Evolutionary conservation across 2,329 filamentous ascomycete species (phyloP), one percentile per base, ranked within the genome.

Genomic region (Aspergillus aculeatinus): DNA sequence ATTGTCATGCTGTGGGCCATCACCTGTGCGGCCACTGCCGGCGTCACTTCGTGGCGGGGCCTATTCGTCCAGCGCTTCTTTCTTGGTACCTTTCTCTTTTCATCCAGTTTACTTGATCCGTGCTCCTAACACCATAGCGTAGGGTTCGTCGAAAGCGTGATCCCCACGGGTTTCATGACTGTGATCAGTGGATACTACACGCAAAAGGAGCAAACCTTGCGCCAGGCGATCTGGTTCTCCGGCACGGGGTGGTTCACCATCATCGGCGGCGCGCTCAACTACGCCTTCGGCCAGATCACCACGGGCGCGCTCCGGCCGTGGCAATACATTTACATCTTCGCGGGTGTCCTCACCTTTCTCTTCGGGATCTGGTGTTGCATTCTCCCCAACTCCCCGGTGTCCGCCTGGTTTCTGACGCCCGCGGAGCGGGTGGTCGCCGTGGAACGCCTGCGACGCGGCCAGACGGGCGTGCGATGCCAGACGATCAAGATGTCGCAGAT

Each of bases 311-410:
- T 89, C 48, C 81, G 79, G 48, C 77, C 82, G 4, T 92, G 88
- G 88, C 87, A 90, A 75, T 89, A 89, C 66, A 87, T 90, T 60
- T 90, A 89, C 70, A 77, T 90, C 14, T 76, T 90, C 19, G 86
- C 87, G 0, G 87, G 87, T 0, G 79, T 78, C 0, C 67, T 90
- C 53, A 90, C 88, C 0, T 83, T 89, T 42, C 51, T 88, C 0
- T 89, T 89, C 65, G 88, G 87, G 0, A 58, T 87, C 0, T 81
- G 82, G 68, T 91, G 88, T 73, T 89, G 89, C 66, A 78, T 80
- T 9, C 77, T 90, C 55, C 89, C 89, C 0, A 85, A 86, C 63
- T 88, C 85, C 1, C 87, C 89, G 0, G 83, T 85, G 0, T 81
- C 82, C 0, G 89, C 89, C 0, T 90, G 87, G 87, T 91, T 91